These are phyloP conservation scores for Gracilaria gracilis DNA, from an alignment of 23 red algal species.

Conservation along the genomic window DNA sequence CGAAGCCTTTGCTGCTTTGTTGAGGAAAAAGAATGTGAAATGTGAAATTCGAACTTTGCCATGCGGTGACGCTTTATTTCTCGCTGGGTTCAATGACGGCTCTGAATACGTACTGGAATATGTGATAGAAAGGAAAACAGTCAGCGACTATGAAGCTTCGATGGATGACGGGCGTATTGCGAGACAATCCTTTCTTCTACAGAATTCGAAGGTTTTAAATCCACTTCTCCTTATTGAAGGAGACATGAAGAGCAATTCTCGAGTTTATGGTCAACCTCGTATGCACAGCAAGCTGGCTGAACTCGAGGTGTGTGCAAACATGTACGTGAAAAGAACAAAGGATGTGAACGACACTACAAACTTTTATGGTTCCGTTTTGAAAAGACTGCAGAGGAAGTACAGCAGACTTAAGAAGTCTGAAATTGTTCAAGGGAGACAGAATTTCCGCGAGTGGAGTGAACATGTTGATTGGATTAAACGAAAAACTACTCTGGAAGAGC, in stretches of 20 bases:
- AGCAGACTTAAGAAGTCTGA: neutral
- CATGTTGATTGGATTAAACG: neutral
- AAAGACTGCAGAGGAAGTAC: slow-evolving; percentile 34
- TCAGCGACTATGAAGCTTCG: slow-evolving; percentile 53
- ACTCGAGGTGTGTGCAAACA: slow-evolving; percentile 58
- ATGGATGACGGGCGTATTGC: slow-evolving; percentile 61
- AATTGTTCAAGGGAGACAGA: slow-evolving; percentile 32
- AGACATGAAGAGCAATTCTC: slow-evolving; percentile 24
- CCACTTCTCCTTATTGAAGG: slow-evolving; percentile 63
- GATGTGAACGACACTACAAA: slow-evolving; percentile 40
- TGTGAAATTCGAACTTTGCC: slow-evolving; percentile 53
- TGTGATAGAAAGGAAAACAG: slow-evolving; percentile 79
- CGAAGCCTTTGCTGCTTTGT: neutral
- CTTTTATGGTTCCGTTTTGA: slow-evolving; percentile 58
- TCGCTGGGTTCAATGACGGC: slow-evolving; percentile 43
- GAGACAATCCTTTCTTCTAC: slow-evolving; percentile 56
- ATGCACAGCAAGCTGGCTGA: slow-evolving; percentile 46
- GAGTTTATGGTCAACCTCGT: neutral
- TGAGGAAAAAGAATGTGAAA: neutral
- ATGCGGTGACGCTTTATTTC: slow-evolving; percentile 69
- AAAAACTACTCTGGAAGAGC: slow-evolving; percentile 50
- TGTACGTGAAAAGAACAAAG: slow-evolving; percentile 79
- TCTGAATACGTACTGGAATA: slow-evolving; percentile 72
- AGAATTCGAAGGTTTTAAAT: slow-evolving; percentile 31
- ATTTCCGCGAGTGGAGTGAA: slow-evolving; percentile 46